A percentile compares a stretch with the other conserved stretches of the same genome.
Evolutionary conservation across 345 rosid species (phyloP).

Genomic region (Alliaria petiolata): DNA sequence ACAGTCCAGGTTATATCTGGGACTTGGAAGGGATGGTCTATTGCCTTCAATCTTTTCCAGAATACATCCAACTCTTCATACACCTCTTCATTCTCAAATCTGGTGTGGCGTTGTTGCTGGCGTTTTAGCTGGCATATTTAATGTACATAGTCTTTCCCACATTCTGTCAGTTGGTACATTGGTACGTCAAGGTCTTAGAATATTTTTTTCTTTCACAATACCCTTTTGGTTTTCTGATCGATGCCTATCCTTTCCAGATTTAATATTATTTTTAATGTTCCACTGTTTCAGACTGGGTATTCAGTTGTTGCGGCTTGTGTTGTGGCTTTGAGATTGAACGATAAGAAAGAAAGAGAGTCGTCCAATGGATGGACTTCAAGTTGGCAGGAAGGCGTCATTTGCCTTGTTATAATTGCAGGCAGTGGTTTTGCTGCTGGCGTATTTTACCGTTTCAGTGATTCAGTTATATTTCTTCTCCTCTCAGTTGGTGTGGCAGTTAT

Average conservation of each 20-base stretch:
- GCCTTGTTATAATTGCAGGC: conserved; percentile 60
- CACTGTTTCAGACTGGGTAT: conserved; percentile 79
- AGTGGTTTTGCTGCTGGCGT: conserved; percentile 79
- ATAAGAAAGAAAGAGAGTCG: conserved; percentile 43
- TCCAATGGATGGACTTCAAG: conserved; percentile 53
- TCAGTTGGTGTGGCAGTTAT: conserved; percentile 50
- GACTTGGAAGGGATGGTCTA: conserved; percentile 94
- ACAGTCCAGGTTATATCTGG: conserved; percentile 93
- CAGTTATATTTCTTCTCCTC: conserved; percentile 44
- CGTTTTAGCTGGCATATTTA: conserved; percentile 74
- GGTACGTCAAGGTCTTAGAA: conserved; percentile 52
- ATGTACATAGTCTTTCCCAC: conserved; percentile 76
- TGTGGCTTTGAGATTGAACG: conserved; percentile 76
- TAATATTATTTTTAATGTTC: not conserved
- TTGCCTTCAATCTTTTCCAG: conserved; percentile 83
- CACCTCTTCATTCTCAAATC: conserved; percentile 89
- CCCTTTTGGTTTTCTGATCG: not conserved
- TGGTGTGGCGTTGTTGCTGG: conserved; percentile 92
- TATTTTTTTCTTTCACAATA: no score
- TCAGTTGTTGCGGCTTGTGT: conserved; percentile 97
- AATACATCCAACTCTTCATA: conserved; percentile 73
- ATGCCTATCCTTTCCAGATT: not conserved
- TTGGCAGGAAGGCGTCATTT: conserved; percentile 74
- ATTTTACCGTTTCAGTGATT: conserved; percentile 54
- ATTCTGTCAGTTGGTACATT: conserved; percentile 93